Evolutionary conservation across 768 basidiomycete species (phyloP).

Genomic region (Steccherinum ochraceum): DNA sequence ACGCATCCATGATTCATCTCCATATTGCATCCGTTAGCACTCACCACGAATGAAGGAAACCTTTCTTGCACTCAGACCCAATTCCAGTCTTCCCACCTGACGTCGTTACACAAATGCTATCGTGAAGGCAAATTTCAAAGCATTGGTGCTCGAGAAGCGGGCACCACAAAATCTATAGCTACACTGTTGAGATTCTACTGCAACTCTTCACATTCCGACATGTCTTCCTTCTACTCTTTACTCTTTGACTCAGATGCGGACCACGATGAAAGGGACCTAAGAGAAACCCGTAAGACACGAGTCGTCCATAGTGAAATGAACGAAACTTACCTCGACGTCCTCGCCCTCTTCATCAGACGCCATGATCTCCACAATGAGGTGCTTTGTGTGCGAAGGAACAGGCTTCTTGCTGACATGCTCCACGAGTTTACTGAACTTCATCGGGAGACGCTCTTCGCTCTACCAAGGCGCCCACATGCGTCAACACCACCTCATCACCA

Average conservation of each 20-base stretch:
- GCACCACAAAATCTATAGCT: conserved; percentile 8
- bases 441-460: conserved; percentile 81
- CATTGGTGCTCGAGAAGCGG: too few species aligned
- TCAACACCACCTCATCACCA: too few species aligned
- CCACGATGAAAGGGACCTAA: conserved; percentile 81
- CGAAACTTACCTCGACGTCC: conserved; percentile 76
- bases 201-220: neutral
- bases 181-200: conserved; percentile 13
- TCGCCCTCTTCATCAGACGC: conserved; percentile 87
- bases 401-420: conserved; percentile 95
- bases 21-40: neutral
- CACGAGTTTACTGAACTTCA: conserved; percentile 89
- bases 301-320: neutral
- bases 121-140: too few species aligned
- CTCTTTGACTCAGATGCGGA: conserved; percentile 42
- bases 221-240: neutral
- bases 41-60: too few species aligned
- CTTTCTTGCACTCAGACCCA: too few species aligned
- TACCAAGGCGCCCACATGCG: too few species aligned
- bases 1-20: too few species aligned
- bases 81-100: too few species aligned
- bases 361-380: conserved; percentile 92
- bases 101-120: too few species aligned
- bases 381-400: conserved; percentile 74
- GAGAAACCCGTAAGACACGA: conserved; percentile 2